phyloP scores from a whole-genome alignment of 1,284 basidiomycete genomes.

The Pyrrhoderma noxium region DNA sequence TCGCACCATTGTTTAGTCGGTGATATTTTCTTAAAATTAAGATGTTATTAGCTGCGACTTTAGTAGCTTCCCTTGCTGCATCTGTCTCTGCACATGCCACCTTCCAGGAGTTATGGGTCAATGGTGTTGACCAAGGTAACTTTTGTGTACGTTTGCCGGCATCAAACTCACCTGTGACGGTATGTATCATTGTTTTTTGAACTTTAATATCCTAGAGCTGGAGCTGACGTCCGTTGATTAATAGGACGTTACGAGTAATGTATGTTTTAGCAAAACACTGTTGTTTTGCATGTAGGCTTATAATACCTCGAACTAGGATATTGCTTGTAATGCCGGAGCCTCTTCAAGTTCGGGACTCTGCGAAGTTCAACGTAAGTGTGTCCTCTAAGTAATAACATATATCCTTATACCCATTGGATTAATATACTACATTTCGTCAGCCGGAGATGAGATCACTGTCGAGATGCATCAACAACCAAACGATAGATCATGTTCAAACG shows the following conservation, averaged over 20 bases:
- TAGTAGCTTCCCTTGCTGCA: background rate
- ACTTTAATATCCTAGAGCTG: background rate
- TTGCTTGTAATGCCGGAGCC: conserved; percentile 40
- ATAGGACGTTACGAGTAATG: conserved; percentile 28
- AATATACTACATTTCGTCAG: conserved; percentile 22
- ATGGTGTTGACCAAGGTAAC: conserved; percentile 36
- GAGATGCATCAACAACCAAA: conserved; percentile 49
- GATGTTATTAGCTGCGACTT: conserved; percentile 2
- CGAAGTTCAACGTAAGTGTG: conserved; percentile 32
- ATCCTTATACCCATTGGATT: background rate
- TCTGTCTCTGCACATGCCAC: conserved; percentile 36
- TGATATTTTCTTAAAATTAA: background rate
- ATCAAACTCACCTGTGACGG: conserved; percentile 44
- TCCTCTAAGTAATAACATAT: background rate
- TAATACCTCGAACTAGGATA: conserved; percentile 28
- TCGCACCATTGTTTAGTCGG: background rate
- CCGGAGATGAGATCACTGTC: conserved; percentile 40
- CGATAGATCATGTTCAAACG: conserved; percentile 39
- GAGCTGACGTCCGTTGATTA: background rate
- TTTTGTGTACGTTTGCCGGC: conserved; percentile 36
- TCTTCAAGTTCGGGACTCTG: conserved; percentile 32
- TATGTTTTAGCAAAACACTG: conserved; percentile 20
- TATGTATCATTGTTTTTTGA: conserved; percentile 1
- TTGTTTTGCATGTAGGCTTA: background rate
- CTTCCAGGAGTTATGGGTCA: conserved; percentile 48